These are phyloP conservation scores for Tolypocladium paradoxum DNA, from an alignment of 2,329 filamentous ascomycete genomes.

Conservation along the genomic window DNA sequence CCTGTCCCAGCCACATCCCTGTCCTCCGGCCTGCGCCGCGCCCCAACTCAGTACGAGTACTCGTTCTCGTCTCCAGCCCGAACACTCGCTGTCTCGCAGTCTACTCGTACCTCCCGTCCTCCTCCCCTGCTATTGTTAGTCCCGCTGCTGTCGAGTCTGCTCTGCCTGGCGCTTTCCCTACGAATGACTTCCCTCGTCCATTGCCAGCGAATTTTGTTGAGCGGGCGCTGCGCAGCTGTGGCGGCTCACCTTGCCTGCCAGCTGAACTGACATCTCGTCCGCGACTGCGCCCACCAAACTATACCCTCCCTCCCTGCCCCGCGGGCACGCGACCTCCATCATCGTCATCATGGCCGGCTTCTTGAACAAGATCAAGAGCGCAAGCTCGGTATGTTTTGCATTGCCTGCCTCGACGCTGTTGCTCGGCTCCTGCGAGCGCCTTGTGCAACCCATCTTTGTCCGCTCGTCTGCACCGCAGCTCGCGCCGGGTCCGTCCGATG, in stretches of 20 bases:
- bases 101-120: no score
- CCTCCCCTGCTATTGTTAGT: neutral
- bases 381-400: constrained; percentile 38
- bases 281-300: constrained; percentile 1
- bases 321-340: constrained; percentile 11
- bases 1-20: neutral
- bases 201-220: constrained; percentile 17
- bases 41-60: no score
- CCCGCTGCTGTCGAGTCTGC: neutral
- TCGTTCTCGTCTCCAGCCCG: neutral
- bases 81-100: neutral
- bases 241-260: constrained; percentile 15
- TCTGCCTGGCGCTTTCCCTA: neutral
- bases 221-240: constrained; percentile 23
- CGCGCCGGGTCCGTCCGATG: constrained; percentile 7
- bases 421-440: neutral
- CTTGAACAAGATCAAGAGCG: constrained; percentile 47
- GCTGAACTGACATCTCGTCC: constrained; percentile 2
- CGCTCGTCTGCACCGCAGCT: neutral
- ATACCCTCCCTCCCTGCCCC: neutral
- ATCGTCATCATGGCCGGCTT: constrained; percentile 40
- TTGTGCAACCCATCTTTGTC: neutral
- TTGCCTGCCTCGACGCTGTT: constrained; percentile 1
- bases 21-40: neutral
- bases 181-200: constrained; percentile 6